phyloP scores from a whole-genome alignment of 306 rosid genomes.

The Begonia loranthoides region DNA sequence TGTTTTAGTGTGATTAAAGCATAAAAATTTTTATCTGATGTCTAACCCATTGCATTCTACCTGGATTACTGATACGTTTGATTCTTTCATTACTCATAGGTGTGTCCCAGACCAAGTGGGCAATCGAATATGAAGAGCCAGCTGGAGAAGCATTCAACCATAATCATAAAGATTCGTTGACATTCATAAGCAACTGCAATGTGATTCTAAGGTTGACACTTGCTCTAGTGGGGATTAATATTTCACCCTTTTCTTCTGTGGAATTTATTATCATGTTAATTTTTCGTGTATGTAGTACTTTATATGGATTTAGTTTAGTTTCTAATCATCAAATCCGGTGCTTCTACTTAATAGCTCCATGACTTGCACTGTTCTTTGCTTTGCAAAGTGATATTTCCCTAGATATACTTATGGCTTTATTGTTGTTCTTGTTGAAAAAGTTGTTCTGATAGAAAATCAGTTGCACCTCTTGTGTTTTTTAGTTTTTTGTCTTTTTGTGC shows the following conservation, averaged over 20 bases:
- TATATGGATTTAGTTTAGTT: no score
- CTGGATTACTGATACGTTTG: constrained; percentile 2
- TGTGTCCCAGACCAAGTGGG: constrained; percentile 75
- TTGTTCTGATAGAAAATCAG: no score
- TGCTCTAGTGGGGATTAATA: background rate
- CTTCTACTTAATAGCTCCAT: no score
- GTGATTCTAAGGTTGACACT: constrained; percentile 65
- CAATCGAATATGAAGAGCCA: constrained; percentile 93
- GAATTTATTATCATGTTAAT: background rate
- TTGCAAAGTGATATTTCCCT: no score
- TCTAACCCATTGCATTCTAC: background rate
- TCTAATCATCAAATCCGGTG: no score
- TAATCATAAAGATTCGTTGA: constrained; percentile 70
- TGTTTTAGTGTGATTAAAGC: no score
- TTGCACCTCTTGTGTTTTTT: no score
- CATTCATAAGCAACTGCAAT: constrained; percentile 77
- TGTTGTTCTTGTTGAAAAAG: no score
- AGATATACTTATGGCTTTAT: no score
- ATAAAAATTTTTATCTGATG: no score
- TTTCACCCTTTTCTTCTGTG: background rate
- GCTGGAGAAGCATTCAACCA: constrained; percentile 86
- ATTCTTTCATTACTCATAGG: constrained; percentile 33
- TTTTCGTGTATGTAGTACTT: no score
- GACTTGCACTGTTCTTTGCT: no score
- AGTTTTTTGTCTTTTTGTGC: constrained; percentile 1